Evolutionary conservation across 2,329 filamentous ascomycete species (phyloP), one percentile per base, ranked within the genome.

Genomic region (Teratosphaeria gauchensis): DNA sequence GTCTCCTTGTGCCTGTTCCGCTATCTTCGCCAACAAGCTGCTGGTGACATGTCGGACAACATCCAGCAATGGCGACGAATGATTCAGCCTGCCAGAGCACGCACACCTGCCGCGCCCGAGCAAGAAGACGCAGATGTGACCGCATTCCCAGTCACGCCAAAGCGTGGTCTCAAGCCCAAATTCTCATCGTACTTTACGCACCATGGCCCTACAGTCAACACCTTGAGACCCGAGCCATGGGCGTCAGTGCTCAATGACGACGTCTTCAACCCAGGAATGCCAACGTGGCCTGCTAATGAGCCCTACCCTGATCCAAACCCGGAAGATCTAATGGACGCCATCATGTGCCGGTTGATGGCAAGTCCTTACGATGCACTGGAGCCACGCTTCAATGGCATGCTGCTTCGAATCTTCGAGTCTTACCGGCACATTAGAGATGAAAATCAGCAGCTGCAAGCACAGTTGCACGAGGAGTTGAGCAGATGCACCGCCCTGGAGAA

Each of bases 361-460:
- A 56, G 65, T 14, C 70, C 71, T 1, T 67, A 69, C 52, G 57
- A 60, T 7, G 56, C 58, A 6, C 66, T 74, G 8, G 68, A 69
- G 28, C 46, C 65, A 7, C 61, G 64, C 33, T 68, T 74, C 63
- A 74, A 74, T 59, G 72, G 69, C 58, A 69, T 70, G 1, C 62
- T 79, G 1, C 69, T 77, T 51, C 68, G 69, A n/a, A 69, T 78
- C 19, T 75, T 77, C 51, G 76, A 78, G 56, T 69, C 72, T 32
- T 77, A 75, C 61, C 66, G 72, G 30, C 68, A 71, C 31, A 53
- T 75, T 6, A 64, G 66, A 42, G 70, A 72, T 12, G 68, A 75
- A 52, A 73, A 72, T n/a, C 65, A 69, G 19, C 58, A 62, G 3
- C 57, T 74, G 3, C 60, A 72, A 28, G 53, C 55, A 3, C 63